Evolutionary conservation across 805 yeast species (phyloP).

Genomic region (Candida dendrica): DNA sequence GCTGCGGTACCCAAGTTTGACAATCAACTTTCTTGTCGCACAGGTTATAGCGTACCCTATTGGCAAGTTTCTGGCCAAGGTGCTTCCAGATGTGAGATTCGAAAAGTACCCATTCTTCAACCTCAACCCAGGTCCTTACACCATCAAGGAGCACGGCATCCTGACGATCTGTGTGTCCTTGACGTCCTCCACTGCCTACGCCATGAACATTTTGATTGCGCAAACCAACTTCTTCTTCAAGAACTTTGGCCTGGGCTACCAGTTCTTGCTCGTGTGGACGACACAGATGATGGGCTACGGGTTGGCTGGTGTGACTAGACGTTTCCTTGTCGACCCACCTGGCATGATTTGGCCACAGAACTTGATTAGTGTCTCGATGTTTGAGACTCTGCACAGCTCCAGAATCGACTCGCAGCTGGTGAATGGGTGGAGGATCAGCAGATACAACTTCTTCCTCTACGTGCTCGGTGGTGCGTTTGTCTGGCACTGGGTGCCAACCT

Average conservation of each 20-base stretch:
- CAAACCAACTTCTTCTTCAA: slow-evolving; percentile 37
- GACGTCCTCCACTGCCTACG: slow-evolving; percentile 41
- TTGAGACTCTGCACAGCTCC: slow-evolving; percentile 40
- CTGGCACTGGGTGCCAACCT: slow-evolving; percentile 67
- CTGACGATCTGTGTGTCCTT: slow-evolving; percentile 41
- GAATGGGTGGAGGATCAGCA: slow-evolving; percentile 53
- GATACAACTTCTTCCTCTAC: slow-evolving; percentile 40
- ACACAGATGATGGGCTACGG: slow-evolving; percentile 64
- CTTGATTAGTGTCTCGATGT: slow-evolving; percentile 50
- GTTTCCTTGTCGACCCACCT: slow-evolving; percentile 53
- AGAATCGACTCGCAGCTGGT: slow-evolving; percentile 34
- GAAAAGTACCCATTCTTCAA: slow-evolving; percentile 22
- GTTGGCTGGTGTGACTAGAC: slow-evolving; percentile 53
- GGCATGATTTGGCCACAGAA: slow-evolving; percentile 59
- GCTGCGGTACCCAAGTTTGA: slow-evolving; percentile 42
- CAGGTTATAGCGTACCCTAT: slow-evolving; percentile 56
- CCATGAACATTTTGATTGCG: slow-evolving; percentile 48
- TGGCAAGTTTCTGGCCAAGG: slow-evolving; percentile 42
- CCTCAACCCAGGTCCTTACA: slow-evolving; percentile 47
- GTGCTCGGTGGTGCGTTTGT: slow-evolving; percentile 36
- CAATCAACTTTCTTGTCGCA: slow-evolving; percentile 45
- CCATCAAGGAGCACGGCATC: slow-evolving; percentile 45
- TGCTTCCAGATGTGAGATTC: slow-evolving; percentile 33
- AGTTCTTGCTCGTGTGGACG: slow-evolving; percentile 42
- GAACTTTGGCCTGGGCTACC: slow-evolving; percentile 40